A percentile compares a stretch with the other conserved stretches of the same genome.
Evolutionary conservation across 306 rosid genomes (phyloP).

Genomic region (Sechiopsis laciniata): DNA sequence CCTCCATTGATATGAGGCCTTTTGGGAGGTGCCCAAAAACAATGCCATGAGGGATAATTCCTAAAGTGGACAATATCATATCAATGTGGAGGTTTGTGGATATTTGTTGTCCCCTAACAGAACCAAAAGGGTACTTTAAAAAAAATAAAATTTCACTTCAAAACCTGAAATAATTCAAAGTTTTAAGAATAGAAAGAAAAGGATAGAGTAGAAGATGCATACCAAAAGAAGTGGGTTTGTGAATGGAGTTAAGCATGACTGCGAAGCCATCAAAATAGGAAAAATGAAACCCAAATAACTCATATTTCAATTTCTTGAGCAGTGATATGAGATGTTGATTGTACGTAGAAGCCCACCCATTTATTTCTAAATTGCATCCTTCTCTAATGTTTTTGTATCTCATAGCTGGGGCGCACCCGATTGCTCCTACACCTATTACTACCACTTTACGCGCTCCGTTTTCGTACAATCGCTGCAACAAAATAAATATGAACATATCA

Average conservation of each 20-base stretch:
- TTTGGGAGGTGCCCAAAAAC: no score
- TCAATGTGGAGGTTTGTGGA: no score
- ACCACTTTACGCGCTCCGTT: constrained; percentile 13
- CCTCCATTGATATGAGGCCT: no score
- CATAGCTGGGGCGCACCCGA: constrained; percentile 22
- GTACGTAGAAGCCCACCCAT: background rate
- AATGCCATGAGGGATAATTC: no score
- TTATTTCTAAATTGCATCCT: constrained; percentile 12
- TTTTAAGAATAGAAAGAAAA: background rate
- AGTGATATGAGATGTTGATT: background rate
- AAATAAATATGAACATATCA: no score
- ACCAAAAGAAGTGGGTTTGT: constrained; percentile 7
- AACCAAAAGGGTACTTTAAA: no score
- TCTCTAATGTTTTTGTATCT: background rate
- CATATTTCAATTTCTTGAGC: background rate
- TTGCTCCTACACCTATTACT: constrained; percentile 6
- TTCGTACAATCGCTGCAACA: constrained; percentile 10
- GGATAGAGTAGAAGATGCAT: background rate
- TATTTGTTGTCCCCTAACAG: no score
- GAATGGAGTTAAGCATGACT: background rate
- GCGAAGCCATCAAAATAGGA: constrained; percentile 17
- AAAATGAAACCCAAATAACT: constrained; percentile 18
- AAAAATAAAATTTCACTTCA: no score
- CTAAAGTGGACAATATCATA: no score
- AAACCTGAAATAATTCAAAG: no score